These are phyloP conservation scores for Pilobolus umbonatus DNA, from an alignment of 192 early-diverging fungal species.

Conservation along the genomic window DNA sequence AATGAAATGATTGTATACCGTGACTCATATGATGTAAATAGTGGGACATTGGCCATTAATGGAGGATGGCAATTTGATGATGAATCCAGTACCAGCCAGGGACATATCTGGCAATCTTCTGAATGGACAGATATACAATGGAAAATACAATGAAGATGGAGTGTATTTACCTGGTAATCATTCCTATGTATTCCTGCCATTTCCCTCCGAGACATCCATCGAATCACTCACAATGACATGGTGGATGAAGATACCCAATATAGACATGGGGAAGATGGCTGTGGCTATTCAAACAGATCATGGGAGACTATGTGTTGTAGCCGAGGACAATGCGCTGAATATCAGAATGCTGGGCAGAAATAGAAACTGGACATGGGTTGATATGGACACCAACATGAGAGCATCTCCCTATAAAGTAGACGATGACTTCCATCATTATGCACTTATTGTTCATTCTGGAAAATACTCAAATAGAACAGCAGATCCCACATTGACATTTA, in stretches of 20 bases:
- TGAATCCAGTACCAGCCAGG: constrained; percentile 10
- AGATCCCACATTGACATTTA: constrained; percentile 13
- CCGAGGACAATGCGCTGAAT: neutral
- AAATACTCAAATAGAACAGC: neutral
- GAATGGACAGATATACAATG: constrained; percentile 19
- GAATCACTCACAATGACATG: constrained; percentile 28
- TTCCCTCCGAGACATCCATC: constrained; percentile 13
- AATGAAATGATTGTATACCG: neutral
- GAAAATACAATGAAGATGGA: neutral
- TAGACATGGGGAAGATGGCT: constrained; percentile 16
- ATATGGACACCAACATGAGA: neutral
- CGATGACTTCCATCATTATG: constrained; percentile 25
- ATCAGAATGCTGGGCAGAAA: neutral
- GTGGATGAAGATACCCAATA: constrained; percentile 24
- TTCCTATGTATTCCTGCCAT: constrained; percentile 25
- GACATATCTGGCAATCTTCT: constrained; percentile 31
- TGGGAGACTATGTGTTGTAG: constrained; percentile 15
- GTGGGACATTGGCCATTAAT: constrained; percentile 31
- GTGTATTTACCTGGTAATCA: constrained; percentile 21
- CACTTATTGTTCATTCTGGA: constrained; percentile 3
- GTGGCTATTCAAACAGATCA: constrained; percentile 29
- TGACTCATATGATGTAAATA: neutral
- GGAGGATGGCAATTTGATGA: neutral
- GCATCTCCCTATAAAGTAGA: neutral
- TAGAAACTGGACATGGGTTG: neutral